Percentiles rank a stretch among this genome's conserved stretches.
Evolutionary conservation across 257 asterid genomes (phyloP).

Genomic region (Nicotiana benthamiana): DNA sequence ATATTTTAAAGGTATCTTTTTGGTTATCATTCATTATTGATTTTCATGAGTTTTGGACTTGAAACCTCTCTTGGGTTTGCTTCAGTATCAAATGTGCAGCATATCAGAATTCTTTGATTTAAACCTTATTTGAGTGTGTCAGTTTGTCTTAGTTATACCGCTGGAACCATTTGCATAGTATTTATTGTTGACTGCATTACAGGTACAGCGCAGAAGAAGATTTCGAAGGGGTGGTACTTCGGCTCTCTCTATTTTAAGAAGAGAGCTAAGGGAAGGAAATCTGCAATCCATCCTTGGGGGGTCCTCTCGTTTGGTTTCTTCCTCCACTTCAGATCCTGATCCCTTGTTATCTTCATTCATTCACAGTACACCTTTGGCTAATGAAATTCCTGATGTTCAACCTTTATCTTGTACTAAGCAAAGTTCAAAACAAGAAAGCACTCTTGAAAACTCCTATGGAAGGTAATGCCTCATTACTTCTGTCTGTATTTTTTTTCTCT

Average conservation of each 20-base stretch:
- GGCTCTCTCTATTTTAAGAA: conserved; percentile 41
- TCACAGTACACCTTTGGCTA: conserved; percentile 36
- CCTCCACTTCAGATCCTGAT: conserved; percentile 51
- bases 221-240: conserved; percentile 43
- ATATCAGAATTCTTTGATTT: neutral
- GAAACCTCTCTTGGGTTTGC: neutral
- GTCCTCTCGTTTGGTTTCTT: conserved; percentile 35
- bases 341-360: conserved; percentile 68
- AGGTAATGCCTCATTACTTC: conserved; percentile 28
- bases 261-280: conserved; percentile 63
- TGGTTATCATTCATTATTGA: neutral
- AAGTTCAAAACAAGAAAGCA: conserved; percentile 19
- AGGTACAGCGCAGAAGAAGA: conserved; percentile 77
- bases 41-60: neutral
- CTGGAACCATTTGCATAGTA: too few relatives aligned
- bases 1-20: neutral
- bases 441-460: conserved; percentile 26
- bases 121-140: neutral
- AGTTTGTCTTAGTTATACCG: neutral
- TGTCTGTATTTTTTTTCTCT: neutral
- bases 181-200: conserved; percentile 38
- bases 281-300: conserved; percentile 55
- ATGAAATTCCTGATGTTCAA: conserved; percentile 29
- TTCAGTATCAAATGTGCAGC: neutral
- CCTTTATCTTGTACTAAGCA: conserved; percentile 31